Evolutionary conservation across 176 grass and related monocot species (phyloP).

Genomic region (Phoenix roebelenii): DNA sequence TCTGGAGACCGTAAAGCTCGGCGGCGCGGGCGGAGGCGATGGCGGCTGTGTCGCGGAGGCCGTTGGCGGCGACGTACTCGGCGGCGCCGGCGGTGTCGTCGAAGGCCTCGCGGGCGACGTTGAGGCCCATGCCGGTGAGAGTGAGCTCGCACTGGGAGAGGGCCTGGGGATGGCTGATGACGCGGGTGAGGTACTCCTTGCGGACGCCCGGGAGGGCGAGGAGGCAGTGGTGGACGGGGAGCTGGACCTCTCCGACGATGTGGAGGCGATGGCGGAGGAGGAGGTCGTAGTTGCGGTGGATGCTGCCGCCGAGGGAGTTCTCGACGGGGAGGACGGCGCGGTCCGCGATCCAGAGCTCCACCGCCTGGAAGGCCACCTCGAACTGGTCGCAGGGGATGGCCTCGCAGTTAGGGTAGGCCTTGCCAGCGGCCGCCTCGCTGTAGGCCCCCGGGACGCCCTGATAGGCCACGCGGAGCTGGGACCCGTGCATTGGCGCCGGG

Average conservation of each 20-base stretch:
- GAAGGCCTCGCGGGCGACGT: conserved; percentile 16
- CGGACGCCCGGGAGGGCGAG: conserved; percentile 32
- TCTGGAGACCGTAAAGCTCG: conserved; percentile 16
- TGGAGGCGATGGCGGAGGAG: conserved; percentile 36
- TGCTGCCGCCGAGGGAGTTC: conserved; percentile 17
- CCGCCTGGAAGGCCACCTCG: conserved; percentile 15
- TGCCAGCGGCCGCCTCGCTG: conserved; percentile 14
- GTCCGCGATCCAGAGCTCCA: conserved; percentile 9
- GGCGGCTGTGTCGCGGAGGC: conserved; percentile 19
- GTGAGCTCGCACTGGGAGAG: conserved; percentile 37
- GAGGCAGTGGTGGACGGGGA: conserved; percentile 27
- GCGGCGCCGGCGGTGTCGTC: conserved; percentile 23
- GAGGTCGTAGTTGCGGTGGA: conserved; percentile 20
- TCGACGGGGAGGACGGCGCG: conserved; percentile 15
- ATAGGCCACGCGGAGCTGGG: conserved; percentile 12
- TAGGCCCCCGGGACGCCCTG: conserved; percentile 16
- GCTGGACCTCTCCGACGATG: conserved; percentile 33
- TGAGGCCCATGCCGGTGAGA: conserved; percentile 12
- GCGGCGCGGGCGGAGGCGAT: conserved; percentile 17
- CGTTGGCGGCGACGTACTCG: conserved; percentile 15
- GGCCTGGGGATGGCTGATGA: conserved; percentile 37
- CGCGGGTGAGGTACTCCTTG: conserved; percentile 22
- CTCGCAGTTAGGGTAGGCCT: conserved; percentile 13
- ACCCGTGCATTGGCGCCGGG: conserved; percentile 6
- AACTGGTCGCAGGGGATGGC: conserved; percentile 21